Percentiles rank a stretch among this genome's conserved stretches.
phyloP scores from a whole-genome alignment of 345 rosid genomes.

The Euphorbia peplus region DNA sequence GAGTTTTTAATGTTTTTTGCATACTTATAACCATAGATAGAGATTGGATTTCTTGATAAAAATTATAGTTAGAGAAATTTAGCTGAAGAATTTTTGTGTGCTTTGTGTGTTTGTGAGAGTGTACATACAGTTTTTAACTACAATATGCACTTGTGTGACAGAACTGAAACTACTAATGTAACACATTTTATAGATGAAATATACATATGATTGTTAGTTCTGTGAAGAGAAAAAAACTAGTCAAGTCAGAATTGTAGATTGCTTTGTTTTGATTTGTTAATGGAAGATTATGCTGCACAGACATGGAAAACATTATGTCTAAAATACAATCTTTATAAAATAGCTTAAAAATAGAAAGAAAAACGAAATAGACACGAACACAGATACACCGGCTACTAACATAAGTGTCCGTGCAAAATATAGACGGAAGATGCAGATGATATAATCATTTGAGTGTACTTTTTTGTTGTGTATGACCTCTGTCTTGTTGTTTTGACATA shows the following conservation, averaged over 20 bases:
- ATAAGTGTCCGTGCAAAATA: too few relatives aligned
- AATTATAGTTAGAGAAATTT: slow-evolving; percentile 12
- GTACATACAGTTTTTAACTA: slow-evolving; percentile 16
- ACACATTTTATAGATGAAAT: background rate
- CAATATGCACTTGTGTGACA: slow-evolving; percentile 11
- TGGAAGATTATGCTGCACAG: too few relatives aligned
- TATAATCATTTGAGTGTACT: slow-evolving; percentile 4
- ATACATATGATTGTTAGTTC: background rate
- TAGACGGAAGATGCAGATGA: slow-evolving; percentile 1
- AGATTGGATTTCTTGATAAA: slow-evolving; percentile 12
- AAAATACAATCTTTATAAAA: too few relatives aligned
- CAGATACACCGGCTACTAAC: too few relatives aligned
- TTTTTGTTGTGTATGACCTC: slow-evolving; percentile 9
- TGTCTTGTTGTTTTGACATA: slow-evolving; percentile 19
- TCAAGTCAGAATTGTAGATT: background rate
- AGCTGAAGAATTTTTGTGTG: slow-evolving; percentile 3
- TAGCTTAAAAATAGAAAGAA: too few relatives aligned
- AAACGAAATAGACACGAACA: too few relatives aligned
- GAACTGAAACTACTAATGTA: slow-evolving; percentile 14
- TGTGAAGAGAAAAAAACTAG: background rate
- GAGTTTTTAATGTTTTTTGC: slow-evolving; percentile 11
- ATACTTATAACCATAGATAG: slow-evolving; percentile 9
- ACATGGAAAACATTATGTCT: too few relatives aligned
- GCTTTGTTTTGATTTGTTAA: too few relatives aligned
- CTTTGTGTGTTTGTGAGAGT: background rate